phyloP scores from a whole-genome alignment of 2,329 filamentous ascomycete species.

The Chaetoscypha palmicola region DNA sequence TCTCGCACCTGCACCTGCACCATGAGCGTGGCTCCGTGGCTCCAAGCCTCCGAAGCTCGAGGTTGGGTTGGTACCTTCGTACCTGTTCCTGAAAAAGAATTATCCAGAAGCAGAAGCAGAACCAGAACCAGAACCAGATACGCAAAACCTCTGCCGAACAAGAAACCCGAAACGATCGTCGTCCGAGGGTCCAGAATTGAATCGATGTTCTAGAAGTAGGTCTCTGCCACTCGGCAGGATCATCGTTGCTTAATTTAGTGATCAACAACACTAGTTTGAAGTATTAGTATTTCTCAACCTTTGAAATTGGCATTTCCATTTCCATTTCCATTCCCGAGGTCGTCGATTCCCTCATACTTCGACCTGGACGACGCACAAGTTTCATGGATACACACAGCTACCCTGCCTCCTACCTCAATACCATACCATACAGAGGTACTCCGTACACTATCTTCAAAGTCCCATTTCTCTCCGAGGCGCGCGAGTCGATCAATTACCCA shows the following conservation, averaged over 20 bases:
- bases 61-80: neutral
- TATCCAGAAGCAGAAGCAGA: too few relatives aligned
- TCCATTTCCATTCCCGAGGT: neutral
- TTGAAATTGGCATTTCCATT: neutral
- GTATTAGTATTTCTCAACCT: too few relatives aligned
- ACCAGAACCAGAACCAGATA: neutral
- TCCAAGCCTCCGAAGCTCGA: neutral
- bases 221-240: slow-evolving; percentile 8
- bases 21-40: neutral
- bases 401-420: too few relatives aligned
- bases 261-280: slow-evolving; percentile 10
- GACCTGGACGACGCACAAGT: neutral
- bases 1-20: too few relatives aligned
- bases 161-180: neutral
- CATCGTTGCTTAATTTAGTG: slow-evolving; percentile 18
- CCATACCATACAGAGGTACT: neutral
- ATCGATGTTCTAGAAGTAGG: neutral
- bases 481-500: slow-evolving; percentile 9
- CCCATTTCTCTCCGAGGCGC: slow-evolving; percentile 4
- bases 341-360: slow-evolving; percentile 11
- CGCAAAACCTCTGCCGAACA: neutral
- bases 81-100: slow-evolving; percentile 6
- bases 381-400: neutral
- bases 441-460: neutral
- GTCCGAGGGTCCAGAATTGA: neutral